These are phyloP conservation scores for Kappamyces sp. DNA, from an alignment of 192 early-diverging fungal species.

Conservation along the genomic window DNA sequence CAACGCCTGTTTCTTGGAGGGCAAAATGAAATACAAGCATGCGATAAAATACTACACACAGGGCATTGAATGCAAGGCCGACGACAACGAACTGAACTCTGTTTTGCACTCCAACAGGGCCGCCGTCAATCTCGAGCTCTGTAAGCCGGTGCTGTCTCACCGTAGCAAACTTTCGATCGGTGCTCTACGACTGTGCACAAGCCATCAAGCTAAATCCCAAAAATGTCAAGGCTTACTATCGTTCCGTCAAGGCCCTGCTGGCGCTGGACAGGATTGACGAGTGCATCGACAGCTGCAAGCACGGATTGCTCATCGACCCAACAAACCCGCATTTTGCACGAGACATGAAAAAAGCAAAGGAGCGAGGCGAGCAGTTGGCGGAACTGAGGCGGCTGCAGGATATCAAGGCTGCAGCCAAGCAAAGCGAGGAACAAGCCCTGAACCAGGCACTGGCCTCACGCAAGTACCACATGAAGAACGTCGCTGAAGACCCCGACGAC, in stretches of 20 bases:
- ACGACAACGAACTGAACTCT: slow-evolving; percentile 70
- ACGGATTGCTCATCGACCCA: slow-evolving; percentile 62
- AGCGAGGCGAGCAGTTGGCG: slow-evolving; percentile 38
- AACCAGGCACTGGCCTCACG: slow-evolving; percentile 39
- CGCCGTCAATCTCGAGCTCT: slow-evolving; percentile 81
- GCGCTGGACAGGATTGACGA: slow-evolving; percentile 77
- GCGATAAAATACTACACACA: slow-evolving; percentile 85
- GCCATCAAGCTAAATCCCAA: slow-evolving; percentile 71
- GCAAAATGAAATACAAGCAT: slow-evolving; percentile 59
- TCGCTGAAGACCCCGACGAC: background rate
- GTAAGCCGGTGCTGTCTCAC: slow-evolving; percentile 33
- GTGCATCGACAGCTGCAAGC: slow-evolving; percentile 77
- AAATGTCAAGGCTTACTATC: slow-evolving; percentile 90
- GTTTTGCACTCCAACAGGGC: slow-evolving; percentile 82
- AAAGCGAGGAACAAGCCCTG: slow-evolving; percentile 36
- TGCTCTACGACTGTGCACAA: slow-evolving; percentile 84
- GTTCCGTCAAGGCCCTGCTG: slow-evolving; percentile 76
- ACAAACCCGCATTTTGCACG: slow-evolving; percentile 40
- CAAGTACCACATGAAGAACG: slow-evolving; percentile 12
- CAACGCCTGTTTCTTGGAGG: slow-evolving; percentile 81
- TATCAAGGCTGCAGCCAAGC: slow-evolving; percentile 40
- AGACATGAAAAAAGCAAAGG: slow-evolving; percentile 33
- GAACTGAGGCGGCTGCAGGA: slow-evolving; percentile 33
- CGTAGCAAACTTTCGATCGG: slow-evolving; percentile 75
- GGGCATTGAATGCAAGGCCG: slow-evolving; percentile 67